These are phyloP conservation scores for Pelargonium australe DNA, from an alignment of 441 rosid species.

Conservation along the genomic window DNA sequence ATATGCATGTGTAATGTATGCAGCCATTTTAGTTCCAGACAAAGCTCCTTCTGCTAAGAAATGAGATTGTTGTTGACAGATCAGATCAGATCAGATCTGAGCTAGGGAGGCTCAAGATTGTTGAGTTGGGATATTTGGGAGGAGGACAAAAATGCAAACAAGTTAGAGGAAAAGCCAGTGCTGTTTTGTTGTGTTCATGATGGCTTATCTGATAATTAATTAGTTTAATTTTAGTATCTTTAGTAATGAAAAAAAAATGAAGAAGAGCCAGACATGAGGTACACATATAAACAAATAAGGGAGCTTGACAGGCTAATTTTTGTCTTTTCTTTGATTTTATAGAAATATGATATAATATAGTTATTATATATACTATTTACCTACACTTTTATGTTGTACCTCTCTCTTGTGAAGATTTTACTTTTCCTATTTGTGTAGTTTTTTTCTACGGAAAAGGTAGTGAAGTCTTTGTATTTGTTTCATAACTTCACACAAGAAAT, in stretches of 20 bases:
- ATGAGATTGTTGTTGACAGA: neutral
- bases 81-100: neutral
- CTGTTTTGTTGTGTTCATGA: neutral
- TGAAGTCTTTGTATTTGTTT: too few relatives aligned
- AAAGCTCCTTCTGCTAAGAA: too few relatives aligned
- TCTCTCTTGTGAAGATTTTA: neutral
- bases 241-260: too few relatives aligned
- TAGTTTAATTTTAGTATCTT: neutral
- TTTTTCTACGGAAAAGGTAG: neutral
- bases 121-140: neutral
- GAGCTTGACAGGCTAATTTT: too few relatives aligned
- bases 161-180: neutral
- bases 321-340: too few relatives aligned
- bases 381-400: neutral
- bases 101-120: neutral
- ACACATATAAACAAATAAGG: too few relatives aligned
- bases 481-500: too few relatives aligned
- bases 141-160: neutral
- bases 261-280: neutral
- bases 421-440: too few relatives aligned
- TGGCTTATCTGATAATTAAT: neutral
- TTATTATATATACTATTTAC: neutral
- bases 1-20: neutral
- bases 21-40: neutral
- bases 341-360: too few relatives aligned